These are phyloP conservation scores for Gossypium longicalyx DNA, from an alignment of 345 rosid species.

Conservation along the genomic window DNA sequence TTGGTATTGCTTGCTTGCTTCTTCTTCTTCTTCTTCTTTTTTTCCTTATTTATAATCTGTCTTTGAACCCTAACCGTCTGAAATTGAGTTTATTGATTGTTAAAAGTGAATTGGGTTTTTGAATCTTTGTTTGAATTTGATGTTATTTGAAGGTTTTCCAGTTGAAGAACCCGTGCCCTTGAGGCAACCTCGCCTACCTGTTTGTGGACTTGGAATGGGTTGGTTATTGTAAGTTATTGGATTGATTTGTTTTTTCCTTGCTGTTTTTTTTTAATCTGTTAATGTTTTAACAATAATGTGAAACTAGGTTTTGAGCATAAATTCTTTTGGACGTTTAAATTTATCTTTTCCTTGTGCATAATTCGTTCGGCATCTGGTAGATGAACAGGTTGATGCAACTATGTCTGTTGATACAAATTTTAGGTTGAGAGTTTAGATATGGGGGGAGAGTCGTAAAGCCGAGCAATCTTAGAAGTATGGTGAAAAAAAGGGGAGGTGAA, in stretches of 20 bases:
- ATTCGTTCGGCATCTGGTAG: background rate
- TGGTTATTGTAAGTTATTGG: conserved; percentile 72
- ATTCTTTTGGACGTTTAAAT: background rate
- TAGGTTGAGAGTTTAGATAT: too few relatives aligned
- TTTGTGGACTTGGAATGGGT: conserved; percentile 86
- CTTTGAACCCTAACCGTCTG: too few relatives aligned
- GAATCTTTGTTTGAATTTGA: conserved; percentile 11
- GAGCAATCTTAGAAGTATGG: too few relatives aligned
- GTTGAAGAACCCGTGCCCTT: conserved; percentile 45
- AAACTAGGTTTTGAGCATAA: background rate
- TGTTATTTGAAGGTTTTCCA: conserved; percentile 46
- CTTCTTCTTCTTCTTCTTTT: too few relatives aligned
- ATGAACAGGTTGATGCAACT: background rate
- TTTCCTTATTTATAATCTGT: background rate
- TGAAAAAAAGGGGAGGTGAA: too few relatives aligned
- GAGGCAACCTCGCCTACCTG: conserved; percentile 54
- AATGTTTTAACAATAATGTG: background rate
- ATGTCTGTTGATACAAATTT: too few relatives aligned
- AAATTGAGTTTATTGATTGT: background rate
- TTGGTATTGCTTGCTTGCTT: background rate
- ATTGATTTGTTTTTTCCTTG: background rate
- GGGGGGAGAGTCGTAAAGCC: too few relatives aligned
- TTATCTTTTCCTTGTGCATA: background rate
- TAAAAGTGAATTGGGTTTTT: conserved; percentile 6
- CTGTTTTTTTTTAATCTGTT: background rate